Conservation (phyloP, 805 yeast species). For the Metschnikowia lunata region DNA sequence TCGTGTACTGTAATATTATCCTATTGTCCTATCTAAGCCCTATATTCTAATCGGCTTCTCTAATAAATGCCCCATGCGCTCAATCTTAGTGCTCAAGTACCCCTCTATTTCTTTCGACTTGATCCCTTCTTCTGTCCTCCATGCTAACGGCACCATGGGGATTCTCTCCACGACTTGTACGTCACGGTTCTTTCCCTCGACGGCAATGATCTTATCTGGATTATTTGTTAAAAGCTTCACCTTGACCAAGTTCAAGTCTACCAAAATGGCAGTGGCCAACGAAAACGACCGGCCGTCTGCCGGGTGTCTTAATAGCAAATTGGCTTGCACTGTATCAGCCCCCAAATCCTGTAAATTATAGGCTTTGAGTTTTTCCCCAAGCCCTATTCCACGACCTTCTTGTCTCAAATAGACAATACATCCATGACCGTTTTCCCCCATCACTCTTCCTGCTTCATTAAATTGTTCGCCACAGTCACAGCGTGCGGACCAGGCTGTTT, state of each 20-base stretch:
- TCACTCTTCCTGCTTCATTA: constrained; percentile 92
- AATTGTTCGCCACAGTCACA: constrained; percentile 99
- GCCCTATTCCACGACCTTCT: constrained; percentile 97
- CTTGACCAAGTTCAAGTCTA: constrained; percentile 71
- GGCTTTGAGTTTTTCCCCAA: constrained; percentile 96
- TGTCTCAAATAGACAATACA: constrained; percentile 94
- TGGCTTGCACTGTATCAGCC: constrained; percentile 97
- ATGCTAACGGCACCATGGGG: constrained; percentile 95
- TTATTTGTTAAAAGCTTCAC: constrained; percentile 86
- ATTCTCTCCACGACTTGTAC: constrained; percentile 82
- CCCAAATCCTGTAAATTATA: constrained; percentile 96
- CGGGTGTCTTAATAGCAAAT: constrained; percentile 87
- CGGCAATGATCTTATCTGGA: constrained; percentile 94
- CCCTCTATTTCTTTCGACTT: constrained; percentile 86
- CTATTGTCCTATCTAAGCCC: background rate
- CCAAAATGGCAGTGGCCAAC: constrained; percentile 85
- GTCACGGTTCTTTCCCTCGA: constrained; percentile 76
- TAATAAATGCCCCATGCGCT: constrained; percentile 93
- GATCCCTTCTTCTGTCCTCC: constrained; percentile 68
- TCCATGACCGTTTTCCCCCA: constrained; percentile 86
- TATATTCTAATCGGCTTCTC: constrained; percentile 39
- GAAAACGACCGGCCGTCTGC: constrained; percentile 96
- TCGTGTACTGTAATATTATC: background rate
- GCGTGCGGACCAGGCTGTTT: constrained; percentile 98
- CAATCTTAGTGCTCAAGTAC: constrained; percentile 87